Evolutionary conservation across 345 rosid genomes (phyloP), one percentile per base, ranked within the genome.

Genomic region (Ailanthus altissimus): DNA sequence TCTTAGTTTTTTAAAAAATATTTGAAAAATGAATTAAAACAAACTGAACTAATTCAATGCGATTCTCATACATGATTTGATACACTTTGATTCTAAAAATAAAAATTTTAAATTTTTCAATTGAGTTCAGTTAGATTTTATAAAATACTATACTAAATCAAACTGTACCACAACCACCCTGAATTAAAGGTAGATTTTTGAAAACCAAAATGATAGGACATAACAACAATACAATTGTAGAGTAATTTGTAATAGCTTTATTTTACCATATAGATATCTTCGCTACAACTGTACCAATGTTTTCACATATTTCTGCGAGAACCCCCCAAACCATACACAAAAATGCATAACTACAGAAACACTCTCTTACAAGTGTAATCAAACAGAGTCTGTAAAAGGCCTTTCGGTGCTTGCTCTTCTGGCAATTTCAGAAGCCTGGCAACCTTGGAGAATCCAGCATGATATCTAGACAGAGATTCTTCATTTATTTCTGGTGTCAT

Each of bases 341-440:
- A 59, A 45, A 73, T 46, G 16, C 15, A 70, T 66, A 69, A 26
- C 7, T 21, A 72, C 2, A 23, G 46, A 67, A 75, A 77, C 85
- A 91, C 63, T 79, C 87, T 90, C 88, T 82, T 87, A 81, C 89
- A 86, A 78, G 97, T 82, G 65, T 90, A 92, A 74, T 93, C 93
- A 46, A 81, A 91, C 70, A 90, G 26, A 5, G 85, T 72, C 80
- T 93, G 98, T 28, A 89, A 76, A 50, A 88, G 59, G 43, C 98
- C 76, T 76, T 77, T 81, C 0, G 87, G 40, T 36, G 73, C 74
- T 60, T 74, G 70, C 76, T 82, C 88, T 49, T 82, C 80, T 0
- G 94, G 94, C 84, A 92, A 49, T 77, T 74, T 90, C n/a, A 93
- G 85, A 53, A 88, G 90, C 38, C 90, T 87, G 63, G 99, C 94